phyloP scores from a whole-genome alignment of 129 eudicot species.

The Pulicaria dysenterica region DNA sequence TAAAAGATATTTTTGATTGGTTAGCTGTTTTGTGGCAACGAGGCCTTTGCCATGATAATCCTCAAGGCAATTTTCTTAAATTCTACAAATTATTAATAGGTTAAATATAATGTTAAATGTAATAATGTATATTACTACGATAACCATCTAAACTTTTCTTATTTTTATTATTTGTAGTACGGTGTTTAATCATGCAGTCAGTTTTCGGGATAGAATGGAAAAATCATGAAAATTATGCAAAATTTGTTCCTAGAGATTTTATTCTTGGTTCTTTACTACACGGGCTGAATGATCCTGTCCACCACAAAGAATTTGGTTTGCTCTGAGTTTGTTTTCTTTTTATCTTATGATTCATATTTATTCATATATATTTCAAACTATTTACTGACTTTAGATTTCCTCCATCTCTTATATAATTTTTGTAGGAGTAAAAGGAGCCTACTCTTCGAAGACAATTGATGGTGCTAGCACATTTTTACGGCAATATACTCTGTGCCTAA shows the following conservation, averaged over 20 bases:
- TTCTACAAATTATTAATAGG: not conserved
- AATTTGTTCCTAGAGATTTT: conserved; percentile 65
- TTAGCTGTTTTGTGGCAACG: conserved; percentile 90
- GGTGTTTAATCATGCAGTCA: conserved; percentile 95
- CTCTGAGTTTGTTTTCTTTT: conserved; percentile 7
- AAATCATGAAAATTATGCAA: conserved; percentile 55
- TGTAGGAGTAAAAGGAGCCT: conserved; percentile 77
- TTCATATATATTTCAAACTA: conserved; percentile 2
- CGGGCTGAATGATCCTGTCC: conserved; percentile 94
- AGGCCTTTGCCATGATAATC: conserved; percentile 94
- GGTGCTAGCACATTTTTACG: conserved; percentile 64
- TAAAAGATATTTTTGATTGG: conserved; percentile 69
- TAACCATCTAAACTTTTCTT: not conserved
- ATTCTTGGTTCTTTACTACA: conserved; percentile 74
- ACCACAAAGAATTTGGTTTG: conserved; percentile 96
- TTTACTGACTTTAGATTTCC: conserved; percentile 8
- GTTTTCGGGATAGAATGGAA: conserved; percentile 83
- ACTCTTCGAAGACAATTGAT: conserved; percentile 75
- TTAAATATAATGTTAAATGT: not conserved
- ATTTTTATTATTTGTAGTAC: conserved; percentile 50
- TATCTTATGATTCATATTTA: not conserved
- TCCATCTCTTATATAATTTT: conserved; percentile 23
- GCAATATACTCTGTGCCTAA: conserved; percentile 58
- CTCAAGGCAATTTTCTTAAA: conserved; percentile 58
- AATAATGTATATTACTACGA: not conserved